phyloP scores from a whole-genome alignment of 2,329 filamentous ascomycete genomes.

The Apiospora rasikravindrae region DNA sequence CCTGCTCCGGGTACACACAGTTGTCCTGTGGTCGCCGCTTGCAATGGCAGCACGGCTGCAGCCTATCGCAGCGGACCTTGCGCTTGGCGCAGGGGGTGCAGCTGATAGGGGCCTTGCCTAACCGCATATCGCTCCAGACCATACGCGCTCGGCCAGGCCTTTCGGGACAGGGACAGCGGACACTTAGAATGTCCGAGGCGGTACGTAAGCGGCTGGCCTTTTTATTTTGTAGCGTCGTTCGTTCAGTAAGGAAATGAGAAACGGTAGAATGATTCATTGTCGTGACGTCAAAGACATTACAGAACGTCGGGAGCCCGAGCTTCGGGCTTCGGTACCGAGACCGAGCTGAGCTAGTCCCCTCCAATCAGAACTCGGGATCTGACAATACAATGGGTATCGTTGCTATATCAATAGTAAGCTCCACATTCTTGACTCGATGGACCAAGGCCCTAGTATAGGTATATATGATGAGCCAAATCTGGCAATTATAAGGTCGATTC shows the following conservation, averaged over 20 bases:
- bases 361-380: background rate
- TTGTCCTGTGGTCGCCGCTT: conserved; percentile 19
- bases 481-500: too few relatives aligned
- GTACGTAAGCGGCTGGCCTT: background rate
- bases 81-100: conserved; percentile 21
- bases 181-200: background rate
- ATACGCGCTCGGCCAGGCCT: background rate
- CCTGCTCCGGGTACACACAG: conserved; percentile 17
- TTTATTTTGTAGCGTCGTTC: background rate
- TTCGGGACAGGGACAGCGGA: background rate
- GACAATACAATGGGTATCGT: background rate
- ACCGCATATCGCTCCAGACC: background rate
- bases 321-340: conserved; percentile 8
- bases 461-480: background rate
- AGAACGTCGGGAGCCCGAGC: background rate
- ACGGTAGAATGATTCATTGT: background rate
- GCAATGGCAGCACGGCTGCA: conserved; percentile 21
- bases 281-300: conserved; percentile 2
- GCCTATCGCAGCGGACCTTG: conserved; percentile 22
- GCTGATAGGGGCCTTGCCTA: conserved; percentile 16
- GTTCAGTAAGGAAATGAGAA: background rate
- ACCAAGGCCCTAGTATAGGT: background rate
- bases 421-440: background rate
- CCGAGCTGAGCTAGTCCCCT: background rate
- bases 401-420: background rate